A percentile compares a stretch with the other conserved stretches of the same genome.
Evolutionary conservation across 495 filamentous ascomycete species (phyloP).

Genomic region (Penicillium cataractarum): DNA sequence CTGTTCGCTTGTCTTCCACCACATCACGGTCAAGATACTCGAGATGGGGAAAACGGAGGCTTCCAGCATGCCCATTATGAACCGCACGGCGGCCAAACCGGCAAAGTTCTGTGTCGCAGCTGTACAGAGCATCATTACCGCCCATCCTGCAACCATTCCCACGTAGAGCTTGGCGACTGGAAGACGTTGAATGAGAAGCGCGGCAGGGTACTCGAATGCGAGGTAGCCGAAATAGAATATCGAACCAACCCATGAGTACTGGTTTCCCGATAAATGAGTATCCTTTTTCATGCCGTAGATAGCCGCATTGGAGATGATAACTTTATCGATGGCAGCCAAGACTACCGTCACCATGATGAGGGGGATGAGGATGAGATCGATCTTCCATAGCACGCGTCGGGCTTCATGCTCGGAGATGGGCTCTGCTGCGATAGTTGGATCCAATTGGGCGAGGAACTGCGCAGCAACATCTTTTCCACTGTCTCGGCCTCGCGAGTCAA

Average conservation of each 20-base stretch:
- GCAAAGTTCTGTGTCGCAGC: constrained; percentile 29
- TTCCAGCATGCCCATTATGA: constrained; percentile 52
- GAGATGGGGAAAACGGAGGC: constrained; percentile 52
- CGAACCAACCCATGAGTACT: constrained; percentile 54
- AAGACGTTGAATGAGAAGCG: constrained; percentile 47
- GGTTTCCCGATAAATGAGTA: constrained; percentile 41
- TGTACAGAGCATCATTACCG: constrained; percentile 25
- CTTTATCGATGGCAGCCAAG: constrained; percentile 39
- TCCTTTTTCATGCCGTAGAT: constrained; percentile 50
- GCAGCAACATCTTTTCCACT: constrained; percentile 26
- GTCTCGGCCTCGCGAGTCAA: neutral
- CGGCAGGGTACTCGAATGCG: constrained; percentile 25
- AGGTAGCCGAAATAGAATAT: constrained; percentile 50
- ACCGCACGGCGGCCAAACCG: constrained; percentile 31
- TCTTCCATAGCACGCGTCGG: constrained; percentile 36
- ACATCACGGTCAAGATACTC: constrained; percentile 53
- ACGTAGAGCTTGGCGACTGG: constrained; percentile 51
- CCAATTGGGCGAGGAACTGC: constrained; percentile 16
- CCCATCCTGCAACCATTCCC: constrained; percentile 25
- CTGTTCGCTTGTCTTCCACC: constrained; percentile 56
- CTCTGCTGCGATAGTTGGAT: constrained; percentile 17
- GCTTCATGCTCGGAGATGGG: constrained; percentile 24
- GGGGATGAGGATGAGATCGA: constrained; percentile 38
- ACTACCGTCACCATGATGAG: constrained; percentile 37
- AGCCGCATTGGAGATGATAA: constrained; percentile 39